These are phyloP conservation scores for Clarireedia hainanense DNA, from an alignment of 2,329 filamentous ascomycete species.

Conservation along the genomic window DNA sequence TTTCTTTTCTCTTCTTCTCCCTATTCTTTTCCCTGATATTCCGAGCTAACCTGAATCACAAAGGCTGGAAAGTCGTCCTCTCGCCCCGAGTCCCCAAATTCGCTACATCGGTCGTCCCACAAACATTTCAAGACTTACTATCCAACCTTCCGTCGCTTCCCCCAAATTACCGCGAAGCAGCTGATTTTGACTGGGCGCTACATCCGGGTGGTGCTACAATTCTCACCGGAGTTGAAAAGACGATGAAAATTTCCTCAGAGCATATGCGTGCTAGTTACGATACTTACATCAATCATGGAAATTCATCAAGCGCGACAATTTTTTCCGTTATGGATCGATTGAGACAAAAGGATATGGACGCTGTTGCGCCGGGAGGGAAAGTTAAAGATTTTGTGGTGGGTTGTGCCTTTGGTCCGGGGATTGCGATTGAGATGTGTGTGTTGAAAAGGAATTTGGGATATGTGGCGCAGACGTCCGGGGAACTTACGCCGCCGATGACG, in stretches of 20 bases:
- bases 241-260: conserved; percentile 49
- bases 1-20: background rate
- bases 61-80: conserved; percentile 60
- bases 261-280: conserved; percentile 65
- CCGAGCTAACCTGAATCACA: background rate
- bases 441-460: conserved; percentile 37
- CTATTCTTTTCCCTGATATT: background rate
- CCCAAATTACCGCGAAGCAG: conserved; percentile 35
- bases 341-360: conserved; percentile 52
- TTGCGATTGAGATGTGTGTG: conserved; percentile 61
- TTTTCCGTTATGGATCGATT: conserved; percentile 59
- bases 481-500: conserved; percentile 26
- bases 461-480: conserved; percentile 9
- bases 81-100: conserved; percentile 53
- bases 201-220: conserved; percentile 64
- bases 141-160: conserved; percentile 40
- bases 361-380: conserved; percentile 41
- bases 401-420: conserved; percentile 63
- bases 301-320: conserved; percentile 62
- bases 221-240: conserved; percentile 52
- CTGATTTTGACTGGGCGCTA: conserved; percentile 65
- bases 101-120: conserved; percentile 41
- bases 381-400: conserved; percentile 53
- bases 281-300: conserved; percentile 60
- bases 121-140: conserved; percentile 48